phyloP scores from a whole-genome alignment of 148 eudicot species.

The Camellia sinensis region DNA sequence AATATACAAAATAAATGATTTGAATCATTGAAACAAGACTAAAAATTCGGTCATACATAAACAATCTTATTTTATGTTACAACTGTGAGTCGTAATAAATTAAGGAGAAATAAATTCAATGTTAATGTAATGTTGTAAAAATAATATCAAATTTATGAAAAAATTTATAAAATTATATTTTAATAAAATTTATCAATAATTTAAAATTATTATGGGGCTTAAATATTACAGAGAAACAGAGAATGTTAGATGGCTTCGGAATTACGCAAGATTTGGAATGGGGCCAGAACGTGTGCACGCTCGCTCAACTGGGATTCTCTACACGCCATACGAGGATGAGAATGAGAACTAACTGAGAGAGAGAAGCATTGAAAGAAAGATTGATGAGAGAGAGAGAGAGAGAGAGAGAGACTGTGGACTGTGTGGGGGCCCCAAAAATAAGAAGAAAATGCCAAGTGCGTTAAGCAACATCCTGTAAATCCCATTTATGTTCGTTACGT shows the following conservation, averaged over 20 bases:
- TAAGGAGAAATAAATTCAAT: too few relatives aligned
- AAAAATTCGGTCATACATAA: too few relatives aligned
- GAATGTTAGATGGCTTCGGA: constrained; percentile 32
- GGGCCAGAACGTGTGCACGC: constrained; percentile 12
- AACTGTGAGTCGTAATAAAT: too few relatives aligned
- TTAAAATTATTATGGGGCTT: background rate
- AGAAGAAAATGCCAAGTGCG: constrained; percentile 28
- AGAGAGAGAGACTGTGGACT: background rate
- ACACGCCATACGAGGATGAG: constrained; percentile 9
- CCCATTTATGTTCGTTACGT: constrained; percentile 27
- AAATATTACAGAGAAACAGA: background rate
- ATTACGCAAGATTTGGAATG: constrained; percentile 3
- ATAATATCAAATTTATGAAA: too few relatives aligned
- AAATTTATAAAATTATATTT: background rate
- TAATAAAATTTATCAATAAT: background rate
- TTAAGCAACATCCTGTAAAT: constrained; percentile 44
- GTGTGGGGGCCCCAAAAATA: background rate
- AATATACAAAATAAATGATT: too few relatives aligned
- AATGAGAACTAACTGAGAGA: too few relatives aligned
- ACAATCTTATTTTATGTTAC: too few relatives aligned
- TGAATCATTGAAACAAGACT: too few relatives aligned
- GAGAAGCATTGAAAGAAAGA: too few relatives aligned
- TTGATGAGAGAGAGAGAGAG: background rate
- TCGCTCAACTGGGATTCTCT: background rate
- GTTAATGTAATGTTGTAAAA: too few relatives aligned